Base-by-base conservation (phyloP, 805 yeast species). In the Nakazawaea wickerhamii region DNA sequence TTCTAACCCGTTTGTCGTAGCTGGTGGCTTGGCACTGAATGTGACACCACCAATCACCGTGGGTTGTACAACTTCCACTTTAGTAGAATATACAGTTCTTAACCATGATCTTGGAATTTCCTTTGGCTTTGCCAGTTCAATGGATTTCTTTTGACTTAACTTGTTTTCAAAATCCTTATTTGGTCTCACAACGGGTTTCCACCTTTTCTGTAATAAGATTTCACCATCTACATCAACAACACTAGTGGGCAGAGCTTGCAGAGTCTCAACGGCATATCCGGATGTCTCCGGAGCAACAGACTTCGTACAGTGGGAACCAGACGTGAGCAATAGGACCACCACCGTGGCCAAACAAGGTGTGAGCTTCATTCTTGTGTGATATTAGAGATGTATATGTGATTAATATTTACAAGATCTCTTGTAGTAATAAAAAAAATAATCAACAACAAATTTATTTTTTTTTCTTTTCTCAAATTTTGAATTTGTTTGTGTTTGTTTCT, bases 1-100 rank as follows among this genome's bases (percentile, higher is more conserved):
- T 46, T 78, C 79, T 49, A 87, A 71, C 8, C 84, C 82, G 50
- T 80, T 68, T 4, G 87, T 75, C 1, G 71, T 63, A 0, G 68
- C 67, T 2, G 95, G 88, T 0, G 91, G 87, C 48, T 82, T 81
- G 21, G 79, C 78, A 43, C 73, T 68, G 56, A 80, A 74, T 0
- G 85, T 79, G 47, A 81, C 75, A 15, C 82, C 82, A 11, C 70
- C 81, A 48, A 80, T 69, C 18, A 78, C 78, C 0, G 83, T 75
- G 4, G 87, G 87, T 0, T 71, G 67, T 22, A 79, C 82, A 23
- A 84, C 68, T 55, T 84, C 93, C 5, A 52, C 64, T 9, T 71
- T 54, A 1, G 73, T 61, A 1, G 69, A 69, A 48, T 78, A 79
- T 36, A 84, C 73, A 0, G 95, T 85, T 58, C 95, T 73, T 13